phyloP scores from a whole-genome alignment of 2,329 filamentous ascomycete species.

The Claviceps cyperi region DNA sequence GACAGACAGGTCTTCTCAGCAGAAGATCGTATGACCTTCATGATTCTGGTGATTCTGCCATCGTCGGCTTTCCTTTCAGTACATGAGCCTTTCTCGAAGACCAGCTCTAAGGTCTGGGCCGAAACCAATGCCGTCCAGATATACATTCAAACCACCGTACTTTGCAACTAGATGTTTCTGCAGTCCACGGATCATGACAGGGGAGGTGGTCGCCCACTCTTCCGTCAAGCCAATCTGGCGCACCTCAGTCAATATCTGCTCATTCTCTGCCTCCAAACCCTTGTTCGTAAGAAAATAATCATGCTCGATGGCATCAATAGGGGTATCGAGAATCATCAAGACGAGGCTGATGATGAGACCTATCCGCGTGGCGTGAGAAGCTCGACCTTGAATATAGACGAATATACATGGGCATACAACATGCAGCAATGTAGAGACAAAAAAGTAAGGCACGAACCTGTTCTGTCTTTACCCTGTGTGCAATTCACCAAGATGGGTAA shows the following conservation, averaged over 20 bases:
- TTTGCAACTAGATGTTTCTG: conserved; percentile 39
- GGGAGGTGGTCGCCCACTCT: conserved; percentile 55
- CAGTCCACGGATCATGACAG: conserved; percentile 47
- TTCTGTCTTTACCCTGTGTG: conserved; percentile 76
- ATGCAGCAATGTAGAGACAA: background rate
- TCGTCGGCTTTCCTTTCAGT: conserved; percentile 14
- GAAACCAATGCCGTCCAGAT: conserved; percentile 50
- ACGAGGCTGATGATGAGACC: conserved; percentile 57
- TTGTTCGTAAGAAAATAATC: conserved; percentile 59
- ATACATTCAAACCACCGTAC: conserved; percentile 53
- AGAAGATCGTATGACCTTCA: background rate
- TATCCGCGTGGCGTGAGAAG: conserved; percentile 12
- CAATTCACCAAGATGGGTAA: conserved; percentile 66
- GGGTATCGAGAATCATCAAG: conserved; percentile 47
- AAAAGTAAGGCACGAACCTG: conserved; percentile 12
- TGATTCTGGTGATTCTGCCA: background rate
- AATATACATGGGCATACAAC: background rate
- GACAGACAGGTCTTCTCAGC: too few relatives aligned
- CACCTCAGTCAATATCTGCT: conserved; percentile 53
- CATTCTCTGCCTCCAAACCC: conserved; percentile 44
- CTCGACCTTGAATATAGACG: background rate
- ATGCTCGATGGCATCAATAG: conserved; percentile 43
- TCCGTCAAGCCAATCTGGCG: conserved; percentile 53
- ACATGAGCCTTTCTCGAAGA: conserved; percentile 28
- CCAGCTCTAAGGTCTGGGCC: conserved; percentile 23